Evolutionary conservation across 306 rosid genomes (phyloP).

Genomic region (Cucumis sativus): DNA sequence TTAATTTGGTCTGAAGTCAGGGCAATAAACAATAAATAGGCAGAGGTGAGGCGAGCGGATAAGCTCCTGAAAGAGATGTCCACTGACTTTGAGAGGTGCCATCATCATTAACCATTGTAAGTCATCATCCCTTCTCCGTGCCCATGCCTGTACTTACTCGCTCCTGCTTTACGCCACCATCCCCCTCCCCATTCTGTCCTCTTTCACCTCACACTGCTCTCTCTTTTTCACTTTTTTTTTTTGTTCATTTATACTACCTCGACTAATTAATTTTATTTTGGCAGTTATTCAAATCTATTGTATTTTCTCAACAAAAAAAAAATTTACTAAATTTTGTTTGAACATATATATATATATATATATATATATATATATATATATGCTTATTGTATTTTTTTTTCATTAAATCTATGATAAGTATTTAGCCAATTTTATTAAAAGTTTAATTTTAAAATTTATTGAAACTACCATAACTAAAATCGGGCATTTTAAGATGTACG

Average conservation of each 20-base stretch:
- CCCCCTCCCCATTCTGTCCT: not conserved
- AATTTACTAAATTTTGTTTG: too few relatives aligned
- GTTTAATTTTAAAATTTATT: too few relatives aligned
- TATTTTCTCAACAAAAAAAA: too few relatives aligned
- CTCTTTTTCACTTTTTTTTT: not conserved
- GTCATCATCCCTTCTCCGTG: not conserved
- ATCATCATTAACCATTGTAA: not conserved
- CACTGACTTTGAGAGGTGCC: not conserved
- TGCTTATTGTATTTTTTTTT: too few relatives aligned
- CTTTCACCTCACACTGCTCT: not conserved
- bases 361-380: too few relatives aligned
- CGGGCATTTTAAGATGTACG: too few relatives aligned
- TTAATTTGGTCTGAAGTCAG: not conserved
- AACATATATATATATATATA: too few relatives aligned
- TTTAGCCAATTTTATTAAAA: too few relatives aligned
- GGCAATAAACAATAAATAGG: not conserved
- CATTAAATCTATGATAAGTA: too few relatives aligned
- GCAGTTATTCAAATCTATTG: too few relatives aligned
- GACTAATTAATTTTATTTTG: too few relatives aligned
- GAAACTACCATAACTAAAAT: too few relatives aligned
- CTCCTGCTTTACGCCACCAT: not conserved
- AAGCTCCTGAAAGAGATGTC: not conserved
- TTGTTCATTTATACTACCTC: not conserved
- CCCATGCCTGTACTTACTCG: constrained; percentile 1
- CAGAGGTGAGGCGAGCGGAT: not conserved